phyloP scores from a whole-genome alignment of 2,329 filamentous ascomycete species.

The Fonsecaea pedrosoi region DNA sequence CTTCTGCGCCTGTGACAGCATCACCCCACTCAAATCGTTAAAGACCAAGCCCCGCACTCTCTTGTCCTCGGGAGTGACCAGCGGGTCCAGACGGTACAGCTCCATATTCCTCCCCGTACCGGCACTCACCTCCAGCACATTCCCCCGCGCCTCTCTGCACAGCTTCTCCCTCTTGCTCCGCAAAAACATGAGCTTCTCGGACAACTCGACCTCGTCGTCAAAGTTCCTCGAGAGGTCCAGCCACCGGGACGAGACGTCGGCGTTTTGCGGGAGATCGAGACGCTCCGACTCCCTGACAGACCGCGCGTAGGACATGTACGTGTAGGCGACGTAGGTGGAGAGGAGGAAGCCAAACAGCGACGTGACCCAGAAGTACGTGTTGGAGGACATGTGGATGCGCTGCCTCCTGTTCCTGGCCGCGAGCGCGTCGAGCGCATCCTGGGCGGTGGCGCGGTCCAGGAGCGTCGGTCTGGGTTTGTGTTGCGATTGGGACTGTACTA shows the following conservation, averaged over 20 bases:
- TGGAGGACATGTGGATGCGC: constrained; percentile 38
- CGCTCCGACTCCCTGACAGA: constrained; percentile 41
- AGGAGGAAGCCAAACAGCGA: constrained; percentile 50
- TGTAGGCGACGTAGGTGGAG: constrained; percentile 53
- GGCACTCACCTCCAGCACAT: constrained; percentile 58
- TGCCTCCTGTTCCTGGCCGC: constrained; percentile 32
- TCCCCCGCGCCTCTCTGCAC: constrained; percentile 50
- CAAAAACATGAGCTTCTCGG: constrained; percentile 52
- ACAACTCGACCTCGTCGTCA: constrained; percentile 54
- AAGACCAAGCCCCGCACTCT: constrained; percentile 52
- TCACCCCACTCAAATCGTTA: constrained; percentile 56
- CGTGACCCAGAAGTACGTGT: constrained; percentile 47
- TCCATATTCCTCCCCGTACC: constrained; percentile 58
- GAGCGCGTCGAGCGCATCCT: constrained; percentile 34
- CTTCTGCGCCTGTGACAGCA: constrained; percentile 54
- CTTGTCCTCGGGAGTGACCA: constrained; percentile 40
- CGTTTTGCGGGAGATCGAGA: constrained; percentile 36
- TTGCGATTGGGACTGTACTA: background rate
- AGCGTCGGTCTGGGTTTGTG: constrained; percentile 10
- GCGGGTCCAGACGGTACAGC: constrained; percentile 51
- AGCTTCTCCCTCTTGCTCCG: constrained; percentile 51
- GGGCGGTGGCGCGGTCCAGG: constrained; percentile 24
- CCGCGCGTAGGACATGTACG: constrained; percentile 52
- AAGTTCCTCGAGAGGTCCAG: constrained; percentile 52
- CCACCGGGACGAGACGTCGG: constrained; percentile 57